Conservation (phyloP, 2,329 filamentous ascomycete genomes). For the Colletotrichum euphorbiae region DNA sequence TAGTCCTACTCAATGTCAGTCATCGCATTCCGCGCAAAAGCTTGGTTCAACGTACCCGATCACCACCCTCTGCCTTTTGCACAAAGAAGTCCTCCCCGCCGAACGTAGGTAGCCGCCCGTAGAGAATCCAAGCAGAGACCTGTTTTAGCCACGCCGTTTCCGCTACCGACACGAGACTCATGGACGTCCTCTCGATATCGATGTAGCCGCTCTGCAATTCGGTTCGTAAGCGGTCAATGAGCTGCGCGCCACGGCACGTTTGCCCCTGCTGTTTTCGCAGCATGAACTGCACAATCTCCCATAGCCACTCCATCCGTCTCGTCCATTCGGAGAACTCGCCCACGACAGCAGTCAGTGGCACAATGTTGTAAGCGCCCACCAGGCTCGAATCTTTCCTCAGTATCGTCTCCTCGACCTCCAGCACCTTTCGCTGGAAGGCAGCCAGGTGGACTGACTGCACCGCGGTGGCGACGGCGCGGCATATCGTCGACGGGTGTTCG, state of each 20-base stretch:
- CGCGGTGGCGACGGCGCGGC: constrained; percentile 85
- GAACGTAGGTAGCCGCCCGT: constrained; percentile 83
- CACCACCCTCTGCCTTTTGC: constrained; percentile 58
- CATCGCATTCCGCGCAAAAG: constrained; percentile 14
- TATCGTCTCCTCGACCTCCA: constrained; percentile 85
- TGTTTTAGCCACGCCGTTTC: constrained; percentile 94
- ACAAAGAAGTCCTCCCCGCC: constrained; percentile 92
- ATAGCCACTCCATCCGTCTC: constrained; percentile 86
- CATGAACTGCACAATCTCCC: constrained; percentile 79
- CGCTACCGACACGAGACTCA: constrained; percentile 78
- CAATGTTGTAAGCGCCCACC: constrained; percentile 93
- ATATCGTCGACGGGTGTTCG: constrained; percentile 83
- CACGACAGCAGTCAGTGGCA: constrained; percentile 87
- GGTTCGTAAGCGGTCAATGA: constrained; percentile 81
- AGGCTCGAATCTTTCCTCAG: constrained; percentile 79
- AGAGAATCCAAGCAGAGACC: constrained; percentile 89
- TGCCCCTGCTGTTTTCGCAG: constrained; percentile 52
- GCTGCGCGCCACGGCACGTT: constrained; percentile 72
- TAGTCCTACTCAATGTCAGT: constrained; percentile 62
- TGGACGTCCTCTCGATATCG: constrained; percentile 83
- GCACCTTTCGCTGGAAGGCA: constrained; percentile 83
- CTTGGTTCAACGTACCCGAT: constrained; percentile 51
- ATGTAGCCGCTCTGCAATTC: constrained; percentile 89
- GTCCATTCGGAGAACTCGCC: constrained; percentile 90
- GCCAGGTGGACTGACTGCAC: constrained; percentile 81